These are phyloP conservation scores for Aspergillus ostianus DNA, from an alignment of 495 filamentous ascomycete species.

Conservation along the genomic window DNA sequence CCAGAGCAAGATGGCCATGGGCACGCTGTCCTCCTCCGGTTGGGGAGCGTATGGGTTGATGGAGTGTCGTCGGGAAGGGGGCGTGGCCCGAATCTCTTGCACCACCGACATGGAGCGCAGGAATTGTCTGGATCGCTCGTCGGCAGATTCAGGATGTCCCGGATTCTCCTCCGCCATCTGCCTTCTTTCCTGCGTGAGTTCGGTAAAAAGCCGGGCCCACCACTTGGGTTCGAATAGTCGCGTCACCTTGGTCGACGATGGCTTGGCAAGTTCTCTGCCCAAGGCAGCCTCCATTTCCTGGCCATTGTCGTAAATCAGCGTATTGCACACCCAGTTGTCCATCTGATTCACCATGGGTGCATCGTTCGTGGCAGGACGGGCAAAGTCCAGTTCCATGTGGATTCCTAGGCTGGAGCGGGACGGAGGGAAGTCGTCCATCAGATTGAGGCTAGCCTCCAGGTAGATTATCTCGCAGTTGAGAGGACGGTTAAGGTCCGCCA, in stretches of 20 bases:
- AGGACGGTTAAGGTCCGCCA: slow-evolving; percentile 35
- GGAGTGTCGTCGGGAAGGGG: slow-evolving; percentile 30
- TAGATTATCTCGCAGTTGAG: slow-evolving; percentile 49
- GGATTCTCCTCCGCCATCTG: slow-evolving; percentile 32
- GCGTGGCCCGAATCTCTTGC: slow-evolving; percentile 47
- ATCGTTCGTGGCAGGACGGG: slow-evolving; percentile 35
- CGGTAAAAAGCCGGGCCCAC: slow-evolving; percentile 49
- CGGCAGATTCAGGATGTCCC: slow-evolving; percentile 36
- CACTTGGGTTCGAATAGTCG: slow-evolving; percentile 48
- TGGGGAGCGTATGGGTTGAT: slow-evolving; percentile 31
- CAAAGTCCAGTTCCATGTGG: slow-evolving; percentile 44
- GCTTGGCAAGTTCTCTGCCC: slow-evolving; percentile 35
- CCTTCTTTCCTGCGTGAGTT: slow-evolving; percentile 41
- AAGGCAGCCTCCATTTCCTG: slow-evolving; percentile 31
- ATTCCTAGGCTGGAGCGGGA: slow-evolving; percentile 42
- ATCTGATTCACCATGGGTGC: slow-evolving; percentile 39
- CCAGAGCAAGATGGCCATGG: slow-evolving; percentile 53
- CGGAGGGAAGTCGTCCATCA: slow-evolving; percentile 48
- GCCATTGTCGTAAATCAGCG: slow-evolving; percentile 43
- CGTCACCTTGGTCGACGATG: slow-evolving; percentile 43
- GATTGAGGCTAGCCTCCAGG: slow-evolving; percentile 46
- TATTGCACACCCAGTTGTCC: slow-evolving; percentile 49
- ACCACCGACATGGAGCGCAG: slow-evolving; percentile 47
- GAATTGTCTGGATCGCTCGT: slow-evolving; percentile 38
- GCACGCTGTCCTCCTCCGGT: slow-evolving; percentile 35